Evolutionary conservation across 306 rosid genomes (phyloP).

Genomic region (Vigna trinervia): DNA sequence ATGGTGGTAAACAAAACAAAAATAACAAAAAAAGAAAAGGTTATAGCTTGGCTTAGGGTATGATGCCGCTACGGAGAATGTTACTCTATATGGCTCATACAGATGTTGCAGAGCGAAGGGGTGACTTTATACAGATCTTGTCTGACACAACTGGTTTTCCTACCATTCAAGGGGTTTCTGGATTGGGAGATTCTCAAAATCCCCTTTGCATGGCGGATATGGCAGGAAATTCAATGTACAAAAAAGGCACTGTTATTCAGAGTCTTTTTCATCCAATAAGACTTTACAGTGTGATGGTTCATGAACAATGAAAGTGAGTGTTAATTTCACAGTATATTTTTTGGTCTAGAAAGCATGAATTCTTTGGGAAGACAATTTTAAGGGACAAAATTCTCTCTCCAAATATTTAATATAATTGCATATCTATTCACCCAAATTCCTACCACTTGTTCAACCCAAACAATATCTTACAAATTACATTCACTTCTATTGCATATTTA

Average conservation of each 20-base stretch:
- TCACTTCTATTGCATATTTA: too few relatives aligned
- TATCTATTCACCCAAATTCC: too few relatives aligned
- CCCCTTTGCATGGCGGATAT: conserved; percentile 9
- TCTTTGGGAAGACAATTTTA: too few relatives aligned
- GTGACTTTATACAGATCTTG: conserved; percentile 26
- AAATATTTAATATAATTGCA: too few relatives aligned
- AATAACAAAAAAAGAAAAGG: not conserved
- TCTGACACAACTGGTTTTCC: not conserved
- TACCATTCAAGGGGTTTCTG: conserved; percentile 1
- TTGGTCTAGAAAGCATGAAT: too few relatives aligned
- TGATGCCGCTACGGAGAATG: not conserved
- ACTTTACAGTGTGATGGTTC: not conserved
- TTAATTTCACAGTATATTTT: not conserved
- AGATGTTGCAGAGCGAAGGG: too few relatives aligned
- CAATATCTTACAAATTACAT: too few relatives aligned
- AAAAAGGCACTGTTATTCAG: not conserved
- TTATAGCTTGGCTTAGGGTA: not conserved
- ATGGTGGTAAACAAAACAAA: not conserved
- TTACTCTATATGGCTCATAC: not conserved
- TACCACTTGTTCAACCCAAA: too few relatives aligned
- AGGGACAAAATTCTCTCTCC: too few relatives aligned
- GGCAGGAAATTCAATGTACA: conserved; percentile 11
- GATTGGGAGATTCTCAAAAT: not conserved
- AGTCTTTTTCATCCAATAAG: not conserved
- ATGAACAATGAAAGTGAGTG: too few relatives aligned